Evolutionary conservation across 352 stramenopile genomes (phyloP), one percentile per base, ranked within the genome.

Genomic region (Globisporangium emineosum): DNA sequence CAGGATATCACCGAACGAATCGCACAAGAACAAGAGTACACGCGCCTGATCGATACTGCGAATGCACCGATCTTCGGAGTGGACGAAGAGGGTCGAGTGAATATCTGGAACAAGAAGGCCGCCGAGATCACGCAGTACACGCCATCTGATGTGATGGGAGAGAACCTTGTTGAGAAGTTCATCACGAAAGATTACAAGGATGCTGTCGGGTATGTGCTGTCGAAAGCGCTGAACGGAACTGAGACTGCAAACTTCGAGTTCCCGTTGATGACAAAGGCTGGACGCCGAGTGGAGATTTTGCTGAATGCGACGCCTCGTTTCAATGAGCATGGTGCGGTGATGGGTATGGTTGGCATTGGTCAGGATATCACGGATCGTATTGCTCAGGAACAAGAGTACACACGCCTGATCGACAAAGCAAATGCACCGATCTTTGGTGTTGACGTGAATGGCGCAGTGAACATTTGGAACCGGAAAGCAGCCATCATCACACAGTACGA

Each of bases 391-490:
- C 72, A 77, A 57, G 72, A 79, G 63, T 79, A 79, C 64, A 76
- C 57, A 42, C 72, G 82, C 0, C 54, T 91, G 13, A 91, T 91
- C 29, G 81, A 90, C 37, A 89, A 78, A 0, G 81, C 81, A 0
- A 90, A 90, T 15, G 81, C 81, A 27, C 81, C 82, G 1, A 90
- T 90, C 25, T 90, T 90, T 52, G 80, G 80, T 57, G 78, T 90
- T 0, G 81, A 91, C 50, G 67, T 51, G 19, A 75, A 81, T 37
- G n/a, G n/a, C n/a, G n/a, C n/a, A n/a, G 84, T 96, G 12, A 96
- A 94, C 51, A 95, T 96, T 43, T 95, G 89, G 90, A 97, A 97
- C 69, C 75, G 91, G 17, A 96, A 96, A 64, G 89, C 83, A 21
- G 84, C 80, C 9, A n/a, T n/a, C n/a, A n/a, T n/a, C n/a, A n/a